Percentiles rank a stretch among this genome's conserved stretches.
These are phyloP conservation scores for Dactylis glomerata DNA, from an alignment of 176 grass and related monocot species.

Conservation along the genomic window DNA sequence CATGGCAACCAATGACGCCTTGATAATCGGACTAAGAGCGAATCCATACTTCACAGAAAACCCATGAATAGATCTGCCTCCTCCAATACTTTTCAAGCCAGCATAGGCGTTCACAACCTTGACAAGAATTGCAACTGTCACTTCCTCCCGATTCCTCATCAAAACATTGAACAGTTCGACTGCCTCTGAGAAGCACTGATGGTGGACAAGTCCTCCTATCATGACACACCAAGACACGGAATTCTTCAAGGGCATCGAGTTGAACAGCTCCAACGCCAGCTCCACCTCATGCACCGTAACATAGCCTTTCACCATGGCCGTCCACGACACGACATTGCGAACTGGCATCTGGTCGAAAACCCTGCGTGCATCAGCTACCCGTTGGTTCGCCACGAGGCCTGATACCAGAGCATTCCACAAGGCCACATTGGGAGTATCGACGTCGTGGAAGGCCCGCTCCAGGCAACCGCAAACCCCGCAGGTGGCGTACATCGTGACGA, in stretches of 20 bases:
- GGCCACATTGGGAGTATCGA: constrained; percentile 35
- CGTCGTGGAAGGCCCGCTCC: constrained; percentile 6
- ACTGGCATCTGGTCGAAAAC: constrained; percentile 41
- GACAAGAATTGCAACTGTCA: constrained; percentile 36
- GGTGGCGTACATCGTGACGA: constrained; percentile 59
- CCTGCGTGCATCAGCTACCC: constrained; percentile 39
- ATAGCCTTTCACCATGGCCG: constrained; percentile 57
- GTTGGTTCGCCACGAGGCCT: constrained; percentile 45
- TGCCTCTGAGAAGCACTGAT: constrained; percentile 37
- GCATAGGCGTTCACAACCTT: constrained; percentile 51
- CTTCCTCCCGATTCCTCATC: constrained; percentile 24
- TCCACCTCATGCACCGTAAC: constrained; percentile 23
- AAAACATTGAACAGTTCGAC: constrained; percentile 39
- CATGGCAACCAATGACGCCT: constrained; percentile 61
- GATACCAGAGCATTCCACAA: constrained; percentile 61
- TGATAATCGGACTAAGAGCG: constrained; percentile 34
- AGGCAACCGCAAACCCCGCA: constrained; percentile 32
- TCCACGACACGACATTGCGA: constrained; percentile 75
- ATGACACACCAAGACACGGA: constrained; percentile 65
- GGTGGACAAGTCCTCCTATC: constrained; percentile 48
- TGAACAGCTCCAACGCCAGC: constrained; percentile 43
- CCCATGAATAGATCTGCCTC: constrained; percentile 49
- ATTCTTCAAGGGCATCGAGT: constrained; percentile 62
- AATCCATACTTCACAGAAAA: constrained; percentile 56
- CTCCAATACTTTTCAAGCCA: constrained; percentile 38